Evolutionary conservation across 2,329 filamentous ascomycete species (phyloP), one percentile per base, ranked within the genome.

Genomic region (Biscogniauxia mediterranea): DNA sequence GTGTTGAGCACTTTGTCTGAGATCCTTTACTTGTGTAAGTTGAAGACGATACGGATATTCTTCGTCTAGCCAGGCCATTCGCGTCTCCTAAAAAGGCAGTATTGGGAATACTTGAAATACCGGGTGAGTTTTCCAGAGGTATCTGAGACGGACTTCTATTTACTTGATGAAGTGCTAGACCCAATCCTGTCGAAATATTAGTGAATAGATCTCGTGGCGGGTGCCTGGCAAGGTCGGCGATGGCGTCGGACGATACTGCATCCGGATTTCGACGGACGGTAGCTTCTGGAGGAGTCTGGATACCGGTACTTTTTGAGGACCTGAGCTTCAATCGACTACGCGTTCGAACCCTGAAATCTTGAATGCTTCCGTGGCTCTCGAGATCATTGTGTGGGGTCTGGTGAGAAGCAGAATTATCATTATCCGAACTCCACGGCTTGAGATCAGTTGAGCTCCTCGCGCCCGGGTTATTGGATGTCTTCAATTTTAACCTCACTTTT

Each of bases 401-500:
- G 5, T 57, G 56, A n/a, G 62, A 61, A 26, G 54, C 61, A 49
- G 55, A 23, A 23, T 51, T 52, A n/a, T 67, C 62, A 26, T 42
- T 58, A 53, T 65, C 62, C 13, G 54, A 51, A 25, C 57, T 59
- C 52, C 21, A 58, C 7, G 61, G 55, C n/a, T 60, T 65, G 8
- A 57, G 57, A 9, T 56, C 55, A 17, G 60, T 57, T 21, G 60
- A 56, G 2, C 50, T 57, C 4, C 63, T 61, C n/a, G 54, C 54
- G 17, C 64, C 69, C 2, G 68, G 59, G 42, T 57, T 58, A 50
- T 62, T 58, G 20, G 66, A 60, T 19, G 61, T 63, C 54, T 69
- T 73, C 21, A 67, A 63, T 58, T 62, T 73, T 28, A 73, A 42
- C 51, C 64, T 67, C 32, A 73, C 64, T 32, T 66, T 73, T 21